Conservation (phyloP, 1,139 yeast genomes). For the Suhomyces maxii region DNA sequence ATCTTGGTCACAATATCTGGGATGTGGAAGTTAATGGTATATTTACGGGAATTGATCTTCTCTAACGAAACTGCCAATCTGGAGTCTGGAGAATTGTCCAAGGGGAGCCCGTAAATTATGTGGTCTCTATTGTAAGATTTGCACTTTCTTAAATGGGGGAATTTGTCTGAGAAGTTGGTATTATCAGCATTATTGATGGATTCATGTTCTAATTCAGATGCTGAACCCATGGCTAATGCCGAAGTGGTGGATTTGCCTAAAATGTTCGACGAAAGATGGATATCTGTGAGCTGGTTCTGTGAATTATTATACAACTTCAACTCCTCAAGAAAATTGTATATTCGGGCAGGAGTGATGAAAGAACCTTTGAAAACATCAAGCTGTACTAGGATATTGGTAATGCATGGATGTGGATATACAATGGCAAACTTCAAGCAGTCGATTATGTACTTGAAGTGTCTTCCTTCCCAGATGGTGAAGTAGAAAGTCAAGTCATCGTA, state of each 20-base stretch:
- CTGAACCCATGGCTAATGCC: slow-evolving; percentile 21
- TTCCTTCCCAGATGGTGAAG: slow-evolving; percentile 39
- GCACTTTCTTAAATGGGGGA: slow-evolving; percentile 27
- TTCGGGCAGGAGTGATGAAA: slow-evolving; percentile 14
- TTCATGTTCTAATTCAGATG: slow-evolving; percentile 18
- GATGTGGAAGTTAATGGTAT: slow-evolving; percentile 41
- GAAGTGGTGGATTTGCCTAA: slow-evolving; percentile 23
- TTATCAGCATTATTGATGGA: neutral
- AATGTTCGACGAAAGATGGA: slow-evolving; percentile 31
- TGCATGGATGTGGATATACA: slow-evolving; percentile 35
- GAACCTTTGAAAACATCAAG: slow-evolving; percentile 17
- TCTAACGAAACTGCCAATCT: slow-evolving; percentile 35
- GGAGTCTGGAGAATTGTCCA: slow-evolving; percentile 1
- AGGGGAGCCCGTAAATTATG: slow-evolving; percentile 30
- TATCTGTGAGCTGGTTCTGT: slow-evolving; percentile 27
- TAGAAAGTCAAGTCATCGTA: slow-evolving; percentile 26
- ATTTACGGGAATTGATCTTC: slow-evolving; percentile 31
- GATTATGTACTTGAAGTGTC: slow-evolving; percentile 23
- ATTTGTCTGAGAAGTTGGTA: slow-evolving; percentile 20
- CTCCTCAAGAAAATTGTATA: slow-evolving; percentile 21
- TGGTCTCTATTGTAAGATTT: slow-evolving; percentile 30
- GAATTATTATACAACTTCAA: slow-evolving; percentile 28
- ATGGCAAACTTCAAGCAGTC: slow-evolving; percentile 33
- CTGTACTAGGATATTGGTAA: slow-evolving; percentile 17
- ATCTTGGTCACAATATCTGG: slow-evolving; percentile 42